Evolutionary conservation across 495 filamentous ascomycete genomes (phyloP), one percentile per base, ranked within the genome.

Genomic region (Cudoniella acicularis): DNA sequence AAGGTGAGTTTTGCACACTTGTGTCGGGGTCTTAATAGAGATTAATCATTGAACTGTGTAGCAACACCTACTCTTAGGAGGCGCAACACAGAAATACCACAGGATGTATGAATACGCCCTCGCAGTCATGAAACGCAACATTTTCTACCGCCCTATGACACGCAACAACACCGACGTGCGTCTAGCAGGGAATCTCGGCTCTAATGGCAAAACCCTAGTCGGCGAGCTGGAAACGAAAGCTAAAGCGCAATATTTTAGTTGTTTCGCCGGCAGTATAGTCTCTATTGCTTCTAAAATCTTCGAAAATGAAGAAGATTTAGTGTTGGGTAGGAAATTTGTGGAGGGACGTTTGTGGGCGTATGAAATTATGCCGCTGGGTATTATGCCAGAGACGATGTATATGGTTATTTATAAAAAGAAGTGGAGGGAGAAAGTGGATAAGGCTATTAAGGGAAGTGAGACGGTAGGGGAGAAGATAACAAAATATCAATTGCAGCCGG

Each of bases 281-380:
- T 92, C 84, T 10, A 72, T 98, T 42, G 93, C 90, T 23, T 87
- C 89, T 24, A 88, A 83, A 62, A 75, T 91, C 3, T 90, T 93
- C 55, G 72, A 79, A n/a, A 75, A 83, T 16, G 71, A 82, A 0
- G 79, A 79, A 1, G 87, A 97, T 65, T 72, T 96, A 51, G 79
- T 87, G 16, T 78, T 90, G 13, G 93, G 87, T 4, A 75, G 79
- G 56, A 88, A 89, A 66, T 78, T 97, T n/a, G 88, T 89, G 0
- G 87, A 93, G 41, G 93, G 92, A 17, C 96, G 92, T 64, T 84
- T 92, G 18, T 97, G 90, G 92, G 84, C 88, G 2, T 96, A 96
- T 67, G 80, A 85, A 24, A 75, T 80, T 3, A 91, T 90, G 30
- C 78, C 82, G 3, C 85, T 86, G 0, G 92, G 92, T 4, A 84